These are phyloP conservation scores for Polychaeton citri DNA, from an alignment of 2,329 filamentous ascomycete species.

Conservation along the genomic window DNA sequence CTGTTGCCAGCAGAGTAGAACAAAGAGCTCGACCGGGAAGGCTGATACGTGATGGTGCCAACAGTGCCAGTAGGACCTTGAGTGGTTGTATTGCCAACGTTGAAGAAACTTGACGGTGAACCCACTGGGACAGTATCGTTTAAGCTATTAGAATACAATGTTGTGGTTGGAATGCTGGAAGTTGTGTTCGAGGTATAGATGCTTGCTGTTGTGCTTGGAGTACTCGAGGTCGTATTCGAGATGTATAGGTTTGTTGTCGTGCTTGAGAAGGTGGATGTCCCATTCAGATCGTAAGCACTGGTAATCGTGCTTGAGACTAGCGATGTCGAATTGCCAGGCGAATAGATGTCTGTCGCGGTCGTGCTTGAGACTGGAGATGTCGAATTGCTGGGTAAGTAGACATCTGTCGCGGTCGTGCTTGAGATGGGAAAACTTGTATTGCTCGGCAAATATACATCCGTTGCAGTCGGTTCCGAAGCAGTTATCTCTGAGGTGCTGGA, in stretches of 20 bases:
- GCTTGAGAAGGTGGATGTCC: conserved; percentile 1
- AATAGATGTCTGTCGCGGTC: background rate
- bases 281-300: background rate
- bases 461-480: too few relatives aligned
- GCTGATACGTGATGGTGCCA: too few relatives aligned
- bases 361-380: conserved; percentile 1
- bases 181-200: background rate
- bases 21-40: too few relatives aligned
- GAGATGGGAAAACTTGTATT: too few relatives aligned
- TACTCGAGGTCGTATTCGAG: conserved; percentile 2
- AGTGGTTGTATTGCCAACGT: too few relatives aligned
- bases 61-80: too few relatives aligned
- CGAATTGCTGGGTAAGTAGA: too few relatives aligned
- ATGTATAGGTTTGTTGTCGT: background rate
- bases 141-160: conserved; percentile 1
- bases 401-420: too few relatives aligned
- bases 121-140: background rate
- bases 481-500: too few relatives aligned
- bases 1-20: too few relatives aligned
- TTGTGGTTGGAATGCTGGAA: conserved; percentile 1
- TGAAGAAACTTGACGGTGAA: too few relatives aligned
- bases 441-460: too few relatives aligned
- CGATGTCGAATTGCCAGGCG: conserved; percentile 1
- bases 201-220: background rate
- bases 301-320: background rate